Conservation (phyloP, 2,329 filamentous ascomycete species). For the Apiospora koreana region DNA sequence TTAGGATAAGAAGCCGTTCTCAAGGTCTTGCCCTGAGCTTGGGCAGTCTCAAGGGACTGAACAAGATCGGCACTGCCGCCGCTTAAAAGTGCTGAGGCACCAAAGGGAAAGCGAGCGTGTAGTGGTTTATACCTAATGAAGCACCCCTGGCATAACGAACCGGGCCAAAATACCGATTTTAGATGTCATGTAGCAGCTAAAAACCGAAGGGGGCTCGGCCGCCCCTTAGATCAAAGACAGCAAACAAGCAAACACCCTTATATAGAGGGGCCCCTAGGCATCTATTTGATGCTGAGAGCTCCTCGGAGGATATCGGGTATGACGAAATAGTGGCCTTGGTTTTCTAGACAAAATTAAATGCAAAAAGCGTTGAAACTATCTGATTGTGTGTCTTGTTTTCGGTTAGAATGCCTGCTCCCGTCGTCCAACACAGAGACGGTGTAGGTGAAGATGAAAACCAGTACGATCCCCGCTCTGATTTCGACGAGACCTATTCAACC, state of each 20-base stretch:
- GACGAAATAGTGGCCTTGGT: not conserved
- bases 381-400: not conserved
- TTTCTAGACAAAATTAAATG: constrained; percentile 8
- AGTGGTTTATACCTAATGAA: not conserved
- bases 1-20: constrained; percentile 94
- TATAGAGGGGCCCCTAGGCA: not conserved
- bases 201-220: not conserved
- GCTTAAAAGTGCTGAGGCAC: not conserved
- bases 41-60: constrained; percentile 91
- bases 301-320: not conserved
- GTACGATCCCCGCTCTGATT: no score
- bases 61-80: constrained; percentile 65
- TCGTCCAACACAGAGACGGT: no score
- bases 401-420: no score
- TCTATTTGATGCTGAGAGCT: not conserved
- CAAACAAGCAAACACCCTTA: not conserved
- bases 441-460: no score
- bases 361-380: constrained; percentile 6
- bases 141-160: not conserved
- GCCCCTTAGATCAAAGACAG: not conserved
- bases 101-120: not conserved
- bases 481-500: no score
- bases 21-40: constrained; percentile 93
- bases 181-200: not conserved
- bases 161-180: not conserved